Evolutionary conservation across 768 basidiomycete species (phyloP), one percentile per base, ranked within the genome.

Genomic region (Neoboletus brunneissimus): DNA sequence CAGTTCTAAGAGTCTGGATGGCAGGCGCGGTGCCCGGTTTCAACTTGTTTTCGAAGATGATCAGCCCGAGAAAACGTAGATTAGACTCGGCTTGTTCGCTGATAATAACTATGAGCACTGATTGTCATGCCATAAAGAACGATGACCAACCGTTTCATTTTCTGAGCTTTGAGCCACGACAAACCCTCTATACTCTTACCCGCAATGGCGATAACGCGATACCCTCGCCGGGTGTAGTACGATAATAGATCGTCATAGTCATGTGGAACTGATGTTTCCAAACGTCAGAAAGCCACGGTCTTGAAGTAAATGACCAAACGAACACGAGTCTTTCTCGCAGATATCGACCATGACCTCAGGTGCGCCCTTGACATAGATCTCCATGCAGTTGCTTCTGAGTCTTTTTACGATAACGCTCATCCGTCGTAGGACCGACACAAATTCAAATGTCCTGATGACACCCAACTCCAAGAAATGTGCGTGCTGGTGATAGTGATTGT

Each of bases 321-420:
- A 64, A 98, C 96, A 87, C n/a, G 95, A 91, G 50, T 88, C 83
- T 58, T 80, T 86, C 53, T 94, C 89, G 69, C 97, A 99, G 54
- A 99, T 98, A 41, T 95, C 94, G 8, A 75, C 71, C 95, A 99
- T 98, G 54, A 98, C 93, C 72, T 99, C 97, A 0, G 97, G 97
- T 2, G 97, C 97, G n/a, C 97, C 97, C 69, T 99, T 99, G 64
- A 95, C 94, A 68, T 98, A 98, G 12, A 98, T 80, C 69, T 99
- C 97, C 94, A 99, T 98, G 70, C 90, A 93, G 51, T 74, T 84
- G 61, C 95, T 95, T 71, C 89, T 97, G 51, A 99, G 81, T 50
- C 93, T 81, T 72, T 98, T 99, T 64, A 98, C 96, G 51, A 99
- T 85, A 27, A 99, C 97, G 60, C 95, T 97, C 96, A 99, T 99